These are phyloP conservation scores for Phanerodontia chrysosporium DNA, from an alignment of 768 basidiomycete genomes.

Conservation along the genomic window DNA sequence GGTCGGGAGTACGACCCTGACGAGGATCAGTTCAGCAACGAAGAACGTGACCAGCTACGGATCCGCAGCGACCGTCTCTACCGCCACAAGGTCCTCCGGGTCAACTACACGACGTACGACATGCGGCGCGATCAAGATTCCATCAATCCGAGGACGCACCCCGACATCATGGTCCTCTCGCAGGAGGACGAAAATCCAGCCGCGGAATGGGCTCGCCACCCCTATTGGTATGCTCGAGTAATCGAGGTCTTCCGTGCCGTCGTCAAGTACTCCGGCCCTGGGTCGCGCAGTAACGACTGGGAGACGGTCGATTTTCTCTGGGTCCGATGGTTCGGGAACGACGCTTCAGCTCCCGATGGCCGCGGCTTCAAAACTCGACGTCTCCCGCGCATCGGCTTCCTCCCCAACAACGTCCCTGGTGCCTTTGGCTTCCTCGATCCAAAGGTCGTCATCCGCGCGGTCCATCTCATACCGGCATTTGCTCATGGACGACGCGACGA, in stretches of 20 bases:
- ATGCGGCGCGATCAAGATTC: constrained; percentile 35
- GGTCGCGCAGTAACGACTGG: not conserved
- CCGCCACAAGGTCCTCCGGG: constrained; percentile 25
- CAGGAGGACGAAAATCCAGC: constrained; percentile 4
- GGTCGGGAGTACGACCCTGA: constrained; percentile 23
- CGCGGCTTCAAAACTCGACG: constrained; percentile 23
- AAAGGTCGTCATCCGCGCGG: constrained; percentile 30
- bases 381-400: constrained; percentile 37
- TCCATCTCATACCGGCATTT: constrained; percentile 42
- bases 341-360: constrained; percentile 20
- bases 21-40: constrained; percentile 20
- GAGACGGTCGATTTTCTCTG: constrained; percentile 32
- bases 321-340: constrained; percentile 35
- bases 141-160: constrained; percentile 33
- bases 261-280: constrained; percentile 14
- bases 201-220: constrained; percentile 9
- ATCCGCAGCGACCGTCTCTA: constrained; percentile 26
- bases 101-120: constrained; percentile 44
- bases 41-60: constrained; percentile 10
- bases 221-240: constrained; percentile 28
- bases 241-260: constrained; percentile 26
- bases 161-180: constrained; percentile 28
- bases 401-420: constrained; percentile 21
- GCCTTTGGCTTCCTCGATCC: constrained; percentile 48
- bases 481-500: constrained; percentile 18